Evolutionary conservation across 345 rosid species (phyloP).

Genomic region (Geranium rotundifolium): DNA sequence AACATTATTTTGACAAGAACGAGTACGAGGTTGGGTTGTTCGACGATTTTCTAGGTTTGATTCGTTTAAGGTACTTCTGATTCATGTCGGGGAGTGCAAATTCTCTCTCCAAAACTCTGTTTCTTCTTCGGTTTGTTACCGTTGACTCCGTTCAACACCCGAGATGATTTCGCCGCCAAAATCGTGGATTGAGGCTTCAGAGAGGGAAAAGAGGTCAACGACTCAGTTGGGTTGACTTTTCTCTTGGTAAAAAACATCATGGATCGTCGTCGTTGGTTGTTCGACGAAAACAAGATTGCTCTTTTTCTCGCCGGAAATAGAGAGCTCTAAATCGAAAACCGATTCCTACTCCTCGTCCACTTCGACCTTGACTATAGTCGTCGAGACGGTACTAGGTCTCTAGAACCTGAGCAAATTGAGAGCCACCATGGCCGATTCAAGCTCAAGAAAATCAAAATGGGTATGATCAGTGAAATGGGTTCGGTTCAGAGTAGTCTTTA

Average conservation of each 20-base stretch:
- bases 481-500: too few species aligned
- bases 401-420: constrained; percentile 50
- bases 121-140: constrained; percentile 9
- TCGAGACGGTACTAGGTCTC: constrained; percentile 28
- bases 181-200: constrained; percentile 64
- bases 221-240: constrained; percentile 61
- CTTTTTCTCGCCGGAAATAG: constrained; percentile 22
- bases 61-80: constrained; percentile 44
- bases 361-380: background rate
- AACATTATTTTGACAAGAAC: too few species aligned
- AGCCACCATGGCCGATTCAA: constrained; percentile 41
- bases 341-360: constrained; percentile 53
- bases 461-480: too few species aligned
- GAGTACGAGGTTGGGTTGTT: constrained; percentile 35
- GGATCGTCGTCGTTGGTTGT: too few species aligned
- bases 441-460: too few species aligned
- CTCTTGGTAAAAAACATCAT: constrained; percentile 40
- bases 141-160: too few species aligned
- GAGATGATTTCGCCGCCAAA: too few species aligned
- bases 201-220: constrained; percentile 2
- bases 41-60: constrained; percentile 7
- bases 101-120: constrained; percentile 13
- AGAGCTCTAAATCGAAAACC: constrained; percentile 72
- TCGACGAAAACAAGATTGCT: too few species aligned
- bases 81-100: constrained; percentile 22